These are phyloP conservation scores for Carallia brachiata DNA, from an alignment of 345 rosid genomes.

Conservation along the genomic window DNA sequence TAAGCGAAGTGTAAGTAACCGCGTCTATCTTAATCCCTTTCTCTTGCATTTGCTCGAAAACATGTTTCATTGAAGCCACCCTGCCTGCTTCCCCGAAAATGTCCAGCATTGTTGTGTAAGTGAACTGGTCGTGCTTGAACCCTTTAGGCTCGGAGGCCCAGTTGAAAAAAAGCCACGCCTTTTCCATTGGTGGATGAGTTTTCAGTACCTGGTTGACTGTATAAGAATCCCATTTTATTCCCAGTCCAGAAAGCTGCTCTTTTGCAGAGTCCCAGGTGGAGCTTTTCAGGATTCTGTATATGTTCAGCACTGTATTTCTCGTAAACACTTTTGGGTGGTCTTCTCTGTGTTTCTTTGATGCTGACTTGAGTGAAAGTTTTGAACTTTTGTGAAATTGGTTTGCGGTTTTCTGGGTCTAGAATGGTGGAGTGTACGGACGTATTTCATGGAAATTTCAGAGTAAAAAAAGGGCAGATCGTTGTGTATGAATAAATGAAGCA, in stretches of 20 bases:
- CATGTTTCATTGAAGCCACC: conserved; percentile 57
- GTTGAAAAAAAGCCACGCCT: conserved; percentile 85
- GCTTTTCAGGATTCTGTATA: conserved; percentile 66
- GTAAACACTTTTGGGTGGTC: conserved; percentile 39
- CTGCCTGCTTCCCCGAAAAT: conserved; percentile 91
- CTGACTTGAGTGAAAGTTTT: conserved; percentile 6
- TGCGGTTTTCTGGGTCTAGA: conserved; percentile 25
- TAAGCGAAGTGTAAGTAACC: conserved; percentile 70
- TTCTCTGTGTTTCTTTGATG: background rate
- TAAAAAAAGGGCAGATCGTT: background rate
- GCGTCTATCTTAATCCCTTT: conserved; percentile 58
- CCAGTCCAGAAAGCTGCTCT: conserved; percentile 42
- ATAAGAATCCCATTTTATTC: conserved; percentile 73
- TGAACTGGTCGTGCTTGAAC: conserved; percentile 84
- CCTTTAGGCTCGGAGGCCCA: conserved; percentile 57
- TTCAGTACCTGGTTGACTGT: conserved; percentile 72
- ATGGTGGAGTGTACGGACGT: conserved; percentile 38
- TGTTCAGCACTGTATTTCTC: conserved; percentile 47
- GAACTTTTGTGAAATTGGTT: background rate
- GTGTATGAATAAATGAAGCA: conserved; percentile 19
- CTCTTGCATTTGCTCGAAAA: conserved; percentile 61
- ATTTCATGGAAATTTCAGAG: conserved; percentile 23
- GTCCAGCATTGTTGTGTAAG: conserved; percentile 89
- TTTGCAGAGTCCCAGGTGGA: conserved; percentile 76
- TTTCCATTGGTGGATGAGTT: conserved; percentile 91